These are phyloP conservation scores for Calonectria hongkongensis DNA, from an alignment of 2,329 filamentous ascomycete species.

Conservation along the genomic window DNA sequence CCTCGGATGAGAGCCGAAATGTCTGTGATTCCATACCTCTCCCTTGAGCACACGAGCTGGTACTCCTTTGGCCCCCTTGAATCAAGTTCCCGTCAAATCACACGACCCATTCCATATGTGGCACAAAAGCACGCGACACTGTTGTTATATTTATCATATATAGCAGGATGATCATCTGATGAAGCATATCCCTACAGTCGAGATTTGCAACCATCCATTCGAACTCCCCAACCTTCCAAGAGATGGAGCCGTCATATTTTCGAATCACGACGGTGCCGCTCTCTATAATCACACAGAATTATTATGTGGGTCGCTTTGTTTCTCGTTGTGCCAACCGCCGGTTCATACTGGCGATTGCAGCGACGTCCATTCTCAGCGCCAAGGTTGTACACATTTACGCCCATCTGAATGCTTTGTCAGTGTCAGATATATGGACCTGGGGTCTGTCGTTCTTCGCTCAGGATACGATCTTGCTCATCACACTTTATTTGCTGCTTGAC, in stretches of 20 bases:
- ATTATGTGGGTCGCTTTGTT: neutral
- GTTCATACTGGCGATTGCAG: constrained; percentile 50
- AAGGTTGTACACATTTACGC: constrained; percentile 52
- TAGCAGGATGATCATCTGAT: neutral
- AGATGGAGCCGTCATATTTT: neutral
- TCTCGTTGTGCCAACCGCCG: constrained; percentile 38
- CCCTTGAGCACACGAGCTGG: neutral
- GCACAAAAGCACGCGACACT: constrained; percentile 7
- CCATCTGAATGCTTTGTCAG: constrained; percentile 46
- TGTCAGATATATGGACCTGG: constrained; percentile 46
- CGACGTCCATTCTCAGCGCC: constrained; percentile 46
- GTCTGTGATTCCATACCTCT: neutral
- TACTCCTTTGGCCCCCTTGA: neutral
- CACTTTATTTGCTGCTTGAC: constrained; percentile 48
- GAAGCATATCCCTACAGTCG: neutral
- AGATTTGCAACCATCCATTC: neutral
- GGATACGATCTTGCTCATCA: constrained; percentile 47
- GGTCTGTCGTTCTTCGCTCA: constrained; percentile 53
- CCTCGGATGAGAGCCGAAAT: neutral
- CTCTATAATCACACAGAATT: neutral
- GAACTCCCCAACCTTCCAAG: neutral
- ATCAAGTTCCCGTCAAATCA: neutral
- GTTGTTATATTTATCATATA: neutral
- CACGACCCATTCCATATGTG: neutral
- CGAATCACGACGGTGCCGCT: neutral